Evolutionary conservation across 2,329 filamentous ascomycete species (phyloP).

Genomic region (Paecilomyces sp.): DNA sequence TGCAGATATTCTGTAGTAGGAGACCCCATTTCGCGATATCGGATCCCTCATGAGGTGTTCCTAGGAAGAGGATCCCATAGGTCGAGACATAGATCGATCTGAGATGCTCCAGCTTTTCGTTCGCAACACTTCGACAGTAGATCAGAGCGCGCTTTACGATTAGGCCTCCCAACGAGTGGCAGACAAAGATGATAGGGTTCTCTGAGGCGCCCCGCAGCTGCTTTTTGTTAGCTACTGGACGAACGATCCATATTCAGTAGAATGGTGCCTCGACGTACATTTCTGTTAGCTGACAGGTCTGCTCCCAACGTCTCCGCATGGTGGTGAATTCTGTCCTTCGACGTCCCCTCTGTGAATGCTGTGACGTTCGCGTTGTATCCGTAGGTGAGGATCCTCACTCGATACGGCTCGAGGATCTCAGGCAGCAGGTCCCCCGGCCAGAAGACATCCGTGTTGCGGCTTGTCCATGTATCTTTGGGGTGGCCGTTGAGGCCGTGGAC

Average conservation of each 20-base stretch:
- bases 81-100: constrained; percentile 67
- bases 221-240: background rate
- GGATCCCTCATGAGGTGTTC: constrained; percentile 67
- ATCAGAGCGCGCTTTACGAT: constrained; percentile 64
- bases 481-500: constrained; percentile 65
- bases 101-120: constrained; percentile 55
- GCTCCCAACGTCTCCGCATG: constrained; percentile 64
- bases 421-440: constrained; percentile 66
- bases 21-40: constrained; percentile 62
- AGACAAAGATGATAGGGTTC: constrained; percentile 69
- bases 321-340: constrained; percentile 61
- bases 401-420: constrained; percentile 47
- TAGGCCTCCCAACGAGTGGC: constrained; percentile 66
- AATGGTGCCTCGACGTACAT: constrained; percentile 24
- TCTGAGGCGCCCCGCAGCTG: constrained; percentile 42
- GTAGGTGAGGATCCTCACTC: constrained; percentile 62
- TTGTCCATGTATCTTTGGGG: constrained; percentile 56
- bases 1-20: constrained; percentile 61
- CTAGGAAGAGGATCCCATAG: constrained; percentile 68
- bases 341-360: constrained; percentile 45
- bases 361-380: constrained; percentile 65
- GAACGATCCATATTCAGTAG: background rate
- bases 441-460: constrained; percentile 47
- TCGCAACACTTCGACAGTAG: constrained; percentile 56
- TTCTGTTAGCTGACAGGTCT: constrained; percentile 56